phyloP scores from a whole-genome alignment of 139 green algal species.

The Zygnema circumcarinatum region DNA sequence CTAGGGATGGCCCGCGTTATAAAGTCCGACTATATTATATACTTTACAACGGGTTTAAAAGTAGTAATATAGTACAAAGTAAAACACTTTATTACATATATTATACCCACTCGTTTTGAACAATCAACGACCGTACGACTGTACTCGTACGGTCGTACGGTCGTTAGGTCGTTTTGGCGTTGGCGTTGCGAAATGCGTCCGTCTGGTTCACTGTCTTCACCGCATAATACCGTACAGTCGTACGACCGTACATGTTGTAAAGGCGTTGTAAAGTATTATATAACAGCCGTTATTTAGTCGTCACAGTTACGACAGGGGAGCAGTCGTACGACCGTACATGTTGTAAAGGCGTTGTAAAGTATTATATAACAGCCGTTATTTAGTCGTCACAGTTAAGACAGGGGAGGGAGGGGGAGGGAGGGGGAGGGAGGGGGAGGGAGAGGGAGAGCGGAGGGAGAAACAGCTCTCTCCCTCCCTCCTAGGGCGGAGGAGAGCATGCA shows the following conservation, averaged over 20 bases:
- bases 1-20: no score
- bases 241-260: not conserved
- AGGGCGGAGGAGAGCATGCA: not conserved
- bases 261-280: not conserved
- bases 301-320: not conserved
- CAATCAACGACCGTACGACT: no score
- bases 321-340: not conserved
- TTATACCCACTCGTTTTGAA: no score
- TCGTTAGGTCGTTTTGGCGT: no score
- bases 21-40: no score
- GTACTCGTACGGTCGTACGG: no score
- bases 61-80: no score
- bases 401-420: not conserved
- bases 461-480: not conserved
- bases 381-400: not conserved
- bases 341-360: no score
- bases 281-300: not conserved
- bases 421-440: not conserved
- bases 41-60: no score
- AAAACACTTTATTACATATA: no score
- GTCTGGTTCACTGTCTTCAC: not conserved
- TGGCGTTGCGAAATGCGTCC: no score
- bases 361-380: not conserved
- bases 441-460: not conserved
- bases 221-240: not conserved